Percentiles rank a stretch among this genome's conserved stretches.
Conservation (phyloP, 75 land plant genomes). For the Adiantum capillusveneris region DNA sequence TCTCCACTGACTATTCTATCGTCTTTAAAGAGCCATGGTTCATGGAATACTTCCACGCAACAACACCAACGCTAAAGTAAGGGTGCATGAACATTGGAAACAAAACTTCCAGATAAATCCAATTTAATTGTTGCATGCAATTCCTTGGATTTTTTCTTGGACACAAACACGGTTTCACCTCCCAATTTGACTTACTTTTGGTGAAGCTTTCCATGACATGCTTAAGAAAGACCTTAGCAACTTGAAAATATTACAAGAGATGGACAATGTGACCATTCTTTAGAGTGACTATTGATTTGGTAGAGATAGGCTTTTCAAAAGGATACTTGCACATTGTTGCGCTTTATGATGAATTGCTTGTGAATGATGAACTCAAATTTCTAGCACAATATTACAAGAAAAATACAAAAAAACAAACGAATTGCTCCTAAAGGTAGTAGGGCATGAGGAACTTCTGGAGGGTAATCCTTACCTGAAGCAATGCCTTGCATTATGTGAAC, state of each 20-base stretch:
- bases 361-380: constrained; percentile 45
- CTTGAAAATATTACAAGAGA: constrained; percentile 51
- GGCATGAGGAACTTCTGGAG: constrained; percentile 75
- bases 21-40: constrained; percentile 23
- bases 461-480: constrained; percentile 90
- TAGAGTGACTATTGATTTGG: constrained; percentile 78
- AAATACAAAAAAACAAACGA: constrained; percentile 59
- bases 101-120: constrained; percentile 79
- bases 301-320: constrained; percentile 92
- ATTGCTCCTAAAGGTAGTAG: constrained; percentile 72
- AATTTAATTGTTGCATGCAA: constrained; percentile 83
- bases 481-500: constrained; percentile 68
- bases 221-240: constrained; percentile 49
- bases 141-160: constrained; percentile 98
- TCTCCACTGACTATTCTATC: constrained; percentile 22
- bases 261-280: constrained; percentile 97
- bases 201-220: constrained; percentile 62
- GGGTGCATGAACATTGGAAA: constrained; percentile 97
- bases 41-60: constrained; percentile 70
- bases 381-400: constrained; percentile 49
- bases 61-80: constrained; percentile 85
- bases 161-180: constrained; percentile 92
- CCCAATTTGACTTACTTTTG: constrained; percentile 94
- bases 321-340: constrained; percentile 87
- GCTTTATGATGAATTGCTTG: constrained; percentile 75